Conservation (phyloP, 192 early-diverging fungal species). For the Lunasporangiospora selenospora region DNA sequence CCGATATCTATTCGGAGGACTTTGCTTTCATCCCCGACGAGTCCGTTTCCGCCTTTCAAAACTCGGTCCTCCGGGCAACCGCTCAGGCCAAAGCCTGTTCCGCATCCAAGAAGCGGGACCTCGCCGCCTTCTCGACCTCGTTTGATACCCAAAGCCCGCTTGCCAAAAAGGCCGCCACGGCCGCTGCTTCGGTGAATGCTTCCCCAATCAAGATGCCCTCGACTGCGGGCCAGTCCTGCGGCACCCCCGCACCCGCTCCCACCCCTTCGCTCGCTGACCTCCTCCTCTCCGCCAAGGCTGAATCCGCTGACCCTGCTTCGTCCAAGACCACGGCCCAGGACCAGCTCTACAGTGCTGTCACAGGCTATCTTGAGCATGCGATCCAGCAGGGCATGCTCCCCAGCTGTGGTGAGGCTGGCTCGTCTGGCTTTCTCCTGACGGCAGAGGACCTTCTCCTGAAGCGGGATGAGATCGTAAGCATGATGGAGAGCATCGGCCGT, state of each 20-base stretch:
- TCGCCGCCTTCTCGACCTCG: slow-evolving; percentile 39
- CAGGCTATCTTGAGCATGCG: slow-evolving; percentile 35
- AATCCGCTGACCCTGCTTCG: not conserved
- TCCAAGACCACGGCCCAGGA: slow-evolving; percentile 18
- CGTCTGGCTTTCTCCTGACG: slow-evolving; percentile 21
- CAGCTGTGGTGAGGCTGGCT: slow-evolving; percentile 31
- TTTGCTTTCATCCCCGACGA: slow-evolving; percentile 12
- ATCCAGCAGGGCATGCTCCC: slow-evolving; percentile 41
- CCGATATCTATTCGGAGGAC: slow-evolving; percentile 43
- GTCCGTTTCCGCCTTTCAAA: slow-evolving; percentile 30
- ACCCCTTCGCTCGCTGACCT: too few relatives aligned
- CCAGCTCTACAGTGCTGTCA: slow-evolving; percentile 31
- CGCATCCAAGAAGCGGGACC: slow-evolving; percentile 40
- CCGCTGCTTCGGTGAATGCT: not conserved
- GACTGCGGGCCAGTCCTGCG: too few relatives aligned
- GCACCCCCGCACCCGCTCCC: too few relatives aligned
- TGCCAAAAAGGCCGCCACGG: slow-evolving; percentile 24
- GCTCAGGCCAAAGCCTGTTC: slow-evolving; percentile 31
- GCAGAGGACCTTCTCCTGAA: slow-evolving; percentile 39
- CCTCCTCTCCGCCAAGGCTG: too few relatives aligned
- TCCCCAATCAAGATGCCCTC: too few relatives aligned
- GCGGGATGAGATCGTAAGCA: slow-evolving; percentile 39
- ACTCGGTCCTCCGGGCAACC: slow-evolving; percentile 35
- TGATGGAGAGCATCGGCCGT: slow-evolving; percentile 40
- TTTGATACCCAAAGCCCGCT: slow-evolving; percentile 46